Evolutionary conservation across 768 basidiomycete species (phyloP), one percentile per base, ranked within the genome.

Genomic region (Mycena alexandri): DNA sequence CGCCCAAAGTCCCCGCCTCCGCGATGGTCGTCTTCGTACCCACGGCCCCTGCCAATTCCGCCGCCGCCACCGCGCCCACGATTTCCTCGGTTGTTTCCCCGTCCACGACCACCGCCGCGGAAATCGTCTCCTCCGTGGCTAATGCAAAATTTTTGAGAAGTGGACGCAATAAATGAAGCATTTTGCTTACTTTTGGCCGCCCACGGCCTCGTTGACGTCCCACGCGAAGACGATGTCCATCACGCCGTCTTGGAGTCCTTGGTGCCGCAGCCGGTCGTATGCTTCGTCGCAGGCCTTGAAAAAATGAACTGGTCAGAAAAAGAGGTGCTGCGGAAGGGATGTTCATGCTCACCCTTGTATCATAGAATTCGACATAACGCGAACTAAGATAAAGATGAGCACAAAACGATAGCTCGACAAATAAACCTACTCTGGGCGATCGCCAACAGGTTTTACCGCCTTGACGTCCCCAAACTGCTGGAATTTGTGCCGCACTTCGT

Each of bases 381-480:
- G 94, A 93, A 72, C 95, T 98, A 66, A 0, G 6, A 29, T 29
- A 46, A 42, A 42, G n/a, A 60, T 59, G 1, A 43, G 64, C 44
- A 41, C 47, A 6, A 43, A 33, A 52, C 3, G 21, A 24, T 43
- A 51, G 56, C 17, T 33, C n/a, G 48, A 38, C 16, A 46, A 61
- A 7, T 36, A 52, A 54, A 76, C 83, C 61, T 72, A 89, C 91
- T 93, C 90, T 46, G 79, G 77, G 44, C 90, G 89, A 60, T 89
- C 89, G 60, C 83, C 86, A 1, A 89, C 86, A 3, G 89, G 84
- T 69, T 85, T 87, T 17, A 98, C 86, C 6, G 86, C 81, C 78
- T 97, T 97, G 62, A 99, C 90, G 72, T 97, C 95, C 16, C 97
- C 97, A 71, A 93, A 96, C 58, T 91, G 89, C 72, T 94, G 90